phyloP scores from a whole-genome alignment of 2,329 filamentous ascomycete genomes.

The Trichoderma sp. region DNA sequence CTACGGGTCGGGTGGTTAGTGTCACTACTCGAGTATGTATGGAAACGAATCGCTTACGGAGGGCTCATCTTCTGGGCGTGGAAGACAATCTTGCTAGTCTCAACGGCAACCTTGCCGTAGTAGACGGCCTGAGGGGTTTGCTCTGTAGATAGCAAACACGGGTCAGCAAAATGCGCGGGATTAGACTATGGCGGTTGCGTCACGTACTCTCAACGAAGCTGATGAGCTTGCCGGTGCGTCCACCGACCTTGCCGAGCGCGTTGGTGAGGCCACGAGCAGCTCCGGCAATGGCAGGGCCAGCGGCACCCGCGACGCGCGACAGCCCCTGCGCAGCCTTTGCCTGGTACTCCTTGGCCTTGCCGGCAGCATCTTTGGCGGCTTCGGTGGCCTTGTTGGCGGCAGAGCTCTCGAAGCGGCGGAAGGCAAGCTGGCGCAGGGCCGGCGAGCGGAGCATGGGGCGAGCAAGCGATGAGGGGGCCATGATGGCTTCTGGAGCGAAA shows the following conservation, averaged over 20 bases:
- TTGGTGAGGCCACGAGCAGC: conserved; percentile 65
- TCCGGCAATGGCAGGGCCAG: conserved; percentile 71
- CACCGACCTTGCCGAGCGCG: conserved; percentile 74
- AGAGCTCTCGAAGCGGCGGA: conserved; percentile 61
- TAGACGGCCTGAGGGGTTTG: conserved; percentile 84
- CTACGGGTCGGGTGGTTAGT: conserved; percentile 44
- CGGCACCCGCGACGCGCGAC: conserved; percentile 74
- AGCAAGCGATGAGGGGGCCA: conserved; percentile 38
- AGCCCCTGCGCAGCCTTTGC: conserved; percentile 78
- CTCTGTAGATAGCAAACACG: conserved; percentile 49
- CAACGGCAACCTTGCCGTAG: conserved; percentile 85
- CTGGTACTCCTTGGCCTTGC: conserved; percentile 45
- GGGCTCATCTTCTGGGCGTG: conserved; percentile 86
- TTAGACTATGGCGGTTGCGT: too few species aligned
- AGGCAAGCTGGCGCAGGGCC: conserved; percentile 42
- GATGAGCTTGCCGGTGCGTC: conserved; percentile 76
- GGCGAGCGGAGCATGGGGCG: conserved; percentile 47
- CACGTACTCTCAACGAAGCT: conserved; percentile 81
- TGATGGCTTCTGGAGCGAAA: conserved; percentile 23
- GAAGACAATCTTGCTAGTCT: conserved; percentile 85
- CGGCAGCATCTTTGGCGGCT: conserved; percentile 38
- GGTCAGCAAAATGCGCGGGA: background rate
- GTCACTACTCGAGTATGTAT: background rate
- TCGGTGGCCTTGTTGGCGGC: conserved; percentile 41
- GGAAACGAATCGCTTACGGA: conserved; percentile 67